Evolutionary conservation across 768 basidiomycete genomes (phyloP).

Genomic region (Pisolithus sp.): DNA sequence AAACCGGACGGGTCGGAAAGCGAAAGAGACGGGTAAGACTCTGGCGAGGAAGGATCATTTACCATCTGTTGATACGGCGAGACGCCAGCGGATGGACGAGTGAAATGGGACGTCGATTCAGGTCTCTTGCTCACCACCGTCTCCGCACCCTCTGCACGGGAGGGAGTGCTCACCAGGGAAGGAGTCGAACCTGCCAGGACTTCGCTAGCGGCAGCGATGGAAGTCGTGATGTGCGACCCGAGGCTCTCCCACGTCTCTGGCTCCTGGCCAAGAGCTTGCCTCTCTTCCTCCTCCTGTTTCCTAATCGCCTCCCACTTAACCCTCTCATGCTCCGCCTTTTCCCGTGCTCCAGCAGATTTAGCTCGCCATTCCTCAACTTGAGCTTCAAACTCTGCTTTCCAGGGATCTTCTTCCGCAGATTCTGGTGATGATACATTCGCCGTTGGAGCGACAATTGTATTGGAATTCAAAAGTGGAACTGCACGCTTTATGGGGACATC

Average conservation of each 20-base stretch:
- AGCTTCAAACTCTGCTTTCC: constrained; percentile 65
- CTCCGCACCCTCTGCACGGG: constrained; percentile 28
- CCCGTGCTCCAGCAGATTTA: constrained; percentile 63
- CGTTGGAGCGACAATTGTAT: background rate
- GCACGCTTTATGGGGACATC: constrained; percentile 14
- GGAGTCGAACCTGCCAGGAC: constrained; percentile 12
- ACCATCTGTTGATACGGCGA: constrained; percentile 63
- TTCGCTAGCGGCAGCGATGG: constrained; percentile 13
- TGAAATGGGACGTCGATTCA: constrained; percentile 16
- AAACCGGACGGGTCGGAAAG: constrained; percentile 60
- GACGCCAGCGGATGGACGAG: constrained; percentile 4
- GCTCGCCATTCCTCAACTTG: constrained; percentile 67
- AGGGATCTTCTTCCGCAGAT: constrained; percentile 35
- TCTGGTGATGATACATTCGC: background rate
- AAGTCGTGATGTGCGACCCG: constrained; percentile 22
- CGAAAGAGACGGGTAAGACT: constrained; percentile 69
- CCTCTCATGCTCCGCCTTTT: constrained; percentile 70
- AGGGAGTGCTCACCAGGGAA: constrained; percentile 26
- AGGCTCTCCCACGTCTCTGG: constrained; percentile 17
- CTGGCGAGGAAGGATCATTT: constrained; percentile 52
- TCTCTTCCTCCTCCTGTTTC: constrained; percentile 37
- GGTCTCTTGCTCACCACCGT: constrained; percentile 32
- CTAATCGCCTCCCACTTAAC: constrained; percentile 66
- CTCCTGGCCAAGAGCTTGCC: constrained; percentile 23
- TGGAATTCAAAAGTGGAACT: background rate